Evolutionary conservation across 257 asterid species (phyloP), one percentile per base, ranked within the genome.

Genomic region (Nicotiana sylvestris): DNA sequence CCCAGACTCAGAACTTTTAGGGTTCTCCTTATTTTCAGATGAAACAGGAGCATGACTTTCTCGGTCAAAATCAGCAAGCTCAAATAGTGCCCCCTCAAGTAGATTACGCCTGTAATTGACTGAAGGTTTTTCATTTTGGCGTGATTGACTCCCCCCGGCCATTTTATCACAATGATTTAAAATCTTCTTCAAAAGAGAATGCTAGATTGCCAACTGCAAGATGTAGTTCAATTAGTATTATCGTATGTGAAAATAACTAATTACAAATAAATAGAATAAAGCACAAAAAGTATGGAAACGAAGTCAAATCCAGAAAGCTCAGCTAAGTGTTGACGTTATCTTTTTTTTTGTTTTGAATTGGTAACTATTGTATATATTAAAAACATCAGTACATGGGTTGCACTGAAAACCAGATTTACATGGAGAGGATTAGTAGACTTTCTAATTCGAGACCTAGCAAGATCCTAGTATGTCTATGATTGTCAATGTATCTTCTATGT

Each of bases 31-130:
- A 76, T 85, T 83, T 68, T 83, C 88, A 35, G 90, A 77, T 33
- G 92, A 60, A 37, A 78, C 25, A 57, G 87, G 67, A 62, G 86
- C 80, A 83, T 81, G 70, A 77, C 81, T 83, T 16, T 64, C 70
- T 60, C 65, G 32, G 78, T 85, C 87, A 49, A 84, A 84, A 83
- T 85, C 89, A 66, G 86, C 79, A 70, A 89, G 86, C 84, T 92
- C 96, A 85, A 85, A 74, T 56, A 82, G 76, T 17, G 85, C 86
- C 83, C 89, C 91, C 2, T 88, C 85, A 18, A 84, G 83, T 62
- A 85, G 89, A 84, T 82, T 81, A 65, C 77, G 84, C 83, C 86
- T 81, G 57, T 83, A 87, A 81, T 85, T 92, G 87, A 90, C 87
- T 51, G 92, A 77, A 76, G 88, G 86, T 65, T 92, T 90, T 62